A percentile compares a stretch with the other conserved stretches of the same genome.
These are phyloP conservation scores for Takakia lepidozioides DNA, from an alignment of 225 moss, liverwort and hornwort genomes.

Conservation along the genomic window DNA sequence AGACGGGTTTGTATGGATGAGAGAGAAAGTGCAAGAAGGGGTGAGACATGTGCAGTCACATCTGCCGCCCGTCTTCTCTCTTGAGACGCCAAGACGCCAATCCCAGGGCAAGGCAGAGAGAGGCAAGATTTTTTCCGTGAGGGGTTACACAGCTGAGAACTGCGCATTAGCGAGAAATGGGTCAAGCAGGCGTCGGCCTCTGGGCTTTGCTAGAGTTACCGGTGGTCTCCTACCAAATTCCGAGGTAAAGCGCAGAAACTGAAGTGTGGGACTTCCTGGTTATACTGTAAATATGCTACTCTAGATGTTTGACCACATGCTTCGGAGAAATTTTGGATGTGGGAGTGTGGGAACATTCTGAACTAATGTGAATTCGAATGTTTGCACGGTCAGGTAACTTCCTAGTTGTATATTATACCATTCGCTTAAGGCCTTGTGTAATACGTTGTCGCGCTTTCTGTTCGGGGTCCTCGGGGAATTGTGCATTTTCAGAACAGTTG, in stretches of 20 bases:
- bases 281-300: background rate
- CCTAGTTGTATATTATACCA: background rate
- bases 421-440: background rate
- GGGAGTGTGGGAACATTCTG: background rate
- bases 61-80: no score
- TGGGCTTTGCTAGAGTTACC: slow-evolving; percentile 42
- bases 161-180: slow-evolving; percentile 4
- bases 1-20: slow-evolving; percentile 39
- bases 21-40: slow-evolving; percentile 24
- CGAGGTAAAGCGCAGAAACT: slow-evolving; percentile 9
- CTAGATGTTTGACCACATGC: background rate
- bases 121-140: slow-evolving; percentile 6
- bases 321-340: background rate
- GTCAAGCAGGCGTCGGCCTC: slow-evolving; percentile 11
- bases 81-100: background rate
- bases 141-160: slow-evolving; percentile 5
- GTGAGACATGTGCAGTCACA: background rate
- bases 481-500: no score
- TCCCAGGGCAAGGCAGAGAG: background rate
- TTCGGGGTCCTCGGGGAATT: background rate
- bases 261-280: background rate
- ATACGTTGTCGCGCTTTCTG: background rate
- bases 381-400: background rate
- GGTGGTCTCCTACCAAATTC: slow-evolving; percentile 27
- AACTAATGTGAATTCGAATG: background rate